A percentile compares a stretch with the other conserved stretches of the same genome.
These are phyloP conservation scores for Hibiscus syriacus DNA, from an alignment of 345 rosid genomes.

Conservation along the genomic window DNA sequence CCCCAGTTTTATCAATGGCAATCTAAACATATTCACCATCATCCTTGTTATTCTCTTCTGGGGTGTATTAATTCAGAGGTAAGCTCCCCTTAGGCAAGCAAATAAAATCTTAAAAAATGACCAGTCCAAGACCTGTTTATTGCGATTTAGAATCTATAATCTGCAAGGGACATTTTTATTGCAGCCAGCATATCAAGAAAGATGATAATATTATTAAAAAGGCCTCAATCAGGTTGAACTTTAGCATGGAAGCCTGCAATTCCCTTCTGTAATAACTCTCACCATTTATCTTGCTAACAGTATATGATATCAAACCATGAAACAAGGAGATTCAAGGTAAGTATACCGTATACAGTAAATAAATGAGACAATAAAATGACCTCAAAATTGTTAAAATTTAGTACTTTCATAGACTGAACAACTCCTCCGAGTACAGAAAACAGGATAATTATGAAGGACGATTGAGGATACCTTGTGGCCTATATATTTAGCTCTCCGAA, in stretches of 20 bases:
- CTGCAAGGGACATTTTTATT: not conserved
- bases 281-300: not conserved
- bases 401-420: not conserved
- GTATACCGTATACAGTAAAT: not conserved
- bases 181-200: not conserved
- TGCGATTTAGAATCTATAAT: not conserved
- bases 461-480: conserved; percentile 84
- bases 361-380: not conserved
- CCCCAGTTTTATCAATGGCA: not conserved
- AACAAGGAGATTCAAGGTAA: not conserved
- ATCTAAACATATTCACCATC: not conserved
- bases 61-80: not conserved
- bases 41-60: not conserved
- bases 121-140: not conserved
- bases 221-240: not conserved
- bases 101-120: not conserved
- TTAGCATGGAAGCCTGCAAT: not conserved
- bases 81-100: not conserved
- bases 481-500: conserved; percentile 82
- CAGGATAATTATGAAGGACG: too few relatives aligned
- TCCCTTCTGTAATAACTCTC: not conserved
- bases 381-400: not conserved
- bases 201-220: not conserved
- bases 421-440: not conserved
- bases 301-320: not conserved